Conservation (phyloP, 495 filamentous ascomycete genomes). For the Xylaria sp. region DNA sequence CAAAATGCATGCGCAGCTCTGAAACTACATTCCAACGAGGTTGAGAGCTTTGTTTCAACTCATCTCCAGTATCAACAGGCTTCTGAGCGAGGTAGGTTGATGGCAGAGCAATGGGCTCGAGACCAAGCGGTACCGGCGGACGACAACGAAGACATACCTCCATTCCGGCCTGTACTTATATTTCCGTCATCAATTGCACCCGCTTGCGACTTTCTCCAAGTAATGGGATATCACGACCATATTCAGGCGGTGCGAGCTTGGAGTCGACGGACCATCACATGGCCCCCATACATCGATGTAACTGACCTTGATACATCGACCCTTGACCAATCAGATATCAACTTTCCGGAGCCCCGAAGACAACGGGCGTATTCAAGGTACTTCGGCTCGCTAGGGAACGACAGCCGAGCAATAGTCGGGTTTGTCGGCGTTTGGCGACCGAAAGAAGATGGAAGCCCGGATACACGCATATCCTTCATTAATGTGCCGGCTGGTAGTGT, state of each 20-base stretch:
- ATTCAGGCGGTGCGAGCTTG: background rate
- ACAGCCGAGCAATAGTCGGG: background rate
- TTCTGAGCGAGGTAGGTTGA: background rate
- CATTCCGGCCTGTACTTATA: slow-evolving; percentile 6
- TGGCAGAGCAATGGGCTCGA: slow-evolving; percentile 11
- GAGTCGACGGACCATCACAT: background rate
- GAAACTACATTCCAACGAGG: slow-evolving; percentile 8
- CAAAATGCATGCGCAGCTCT: slow-evolving; percentile 6
- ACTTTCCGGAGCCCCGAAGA: background rate
- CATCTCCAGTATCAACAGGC: slow-evolving; percentile 2
- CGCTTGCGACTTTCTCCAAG: slow-evolving; percentile 17
- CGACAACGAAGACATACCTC: slow-evolving; percentile 4
- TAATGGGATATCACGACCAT: background rate
- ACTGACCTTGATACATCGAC: background rate
- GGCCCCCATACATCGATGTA: slow-evolving; percentile 11
- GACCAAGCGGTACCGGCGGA: background rate
- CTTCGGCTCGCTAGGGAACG: background rate
- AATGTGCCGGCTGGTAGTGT: background rate
- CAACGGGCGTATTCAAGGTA: background rate
- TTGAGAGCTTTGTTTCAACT: background rate
- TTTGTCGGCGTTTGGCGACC: background rate
- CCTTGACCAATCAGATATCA: background rate
- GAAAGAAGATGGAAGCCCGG: slow-evolving; percentile 6
- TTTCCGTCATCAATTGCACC: background rate
- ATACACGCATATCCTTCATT: slow-evolving; percentile 14